Base-by-base conservation (phyloP, 2,329 filamentous ascomycete species). In the Epichloe scottii region DNA sequence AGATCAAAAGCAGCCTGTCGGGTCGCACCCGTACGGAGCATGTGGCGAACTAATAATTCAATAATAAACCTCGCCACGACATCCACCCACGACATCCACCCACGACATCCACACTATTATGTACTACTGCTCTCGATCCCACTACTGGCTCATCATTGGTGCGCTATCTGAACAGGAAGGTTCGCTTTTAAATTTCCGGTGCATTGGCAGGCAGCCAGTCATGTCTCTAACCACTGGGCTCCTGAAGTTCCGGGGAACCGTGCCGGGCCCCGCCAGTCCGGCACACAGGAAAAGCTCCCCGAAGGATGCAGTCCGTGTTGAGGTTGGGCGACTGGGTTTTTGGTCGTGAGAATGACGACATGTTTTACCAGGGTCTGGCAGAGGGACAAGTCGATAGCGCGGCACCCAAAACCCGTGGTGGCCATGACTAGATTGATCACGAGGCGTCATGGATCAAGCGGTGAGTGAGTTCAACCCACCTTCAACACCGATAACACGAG, bases 1-100 rank as follows among this genome's bases (percentile, higher is more conserved):
- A 54, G 53, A 52, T 55, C 53, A 57, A 56, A 56, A 48, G 2
- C 51, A 55, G 40, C 50, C 51, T 53, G 49, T 50, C 51, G 56
- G 56, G 51, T 54, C 52, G 45, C 49, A 46, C 46, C 19, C 17
- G 44, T 48, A 23, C 34, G 54, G 46, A 46, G 41, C 34, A 47
- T 19, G 30, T 46, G 17, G 45, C 45, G 12, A 34, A 33, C 21
- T 23, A 15, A 23, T 17, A 21, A 42, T 12, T 42, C 40, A 12
- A 17, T n/a, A 33, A 26, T 15, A 37, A 44, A 17, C 33, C 40
- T 49, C 19, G 26, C 30, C 19, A 26, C 38, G 38, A 17, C 15
- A 10, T n/a, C 26, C 26, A 34, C 42, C 15, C 19, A 26, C 38
- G 38, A 17, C 15, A 10, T n/a, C 26, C 26, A 34, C 42, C 15